Conservation (phyloP, 176 grass and related monocot species). For the Carex parvula region DNA sequence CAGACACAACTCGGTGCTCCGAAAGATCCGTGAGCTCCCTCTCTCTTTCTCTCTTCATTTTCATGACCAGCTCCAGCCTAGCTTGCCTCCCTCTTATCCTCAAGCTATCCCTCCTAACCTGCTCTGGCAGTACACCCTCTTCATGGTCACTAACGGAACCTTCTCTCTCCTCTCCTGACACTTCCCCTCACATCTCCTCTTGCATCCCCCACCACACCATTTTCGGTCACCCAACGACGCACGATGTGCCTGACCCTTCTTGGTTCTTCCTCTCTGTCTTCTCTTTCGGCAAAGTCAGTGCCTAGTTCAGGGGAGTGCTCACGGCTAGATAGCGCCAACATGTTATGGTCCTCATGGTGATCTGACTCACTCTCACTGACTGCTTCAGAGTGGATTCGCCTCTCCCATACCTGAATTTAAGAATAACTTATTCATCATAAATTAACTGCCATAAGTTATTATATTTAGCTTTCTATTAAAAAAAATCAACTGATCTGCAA, state of each 20-base stretch:
- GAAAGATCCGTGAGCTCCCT: constrained; percentile 65
- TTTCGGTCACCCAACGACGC: constrained; percentile 35
- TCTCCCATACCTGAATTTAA: constrained; percentile 19
- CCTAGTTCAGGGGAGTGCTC: constrained; percentile 62
- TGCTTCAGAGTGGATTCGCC: constrained; percentile 31
- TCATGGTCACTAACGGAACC: constrained; percentile 21
- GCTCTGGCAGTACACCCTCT: constrained; percentile 25
- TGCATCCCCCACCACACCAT: constrained; percentile 18
- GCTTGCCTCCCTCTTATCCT: constrained; percentile 86
- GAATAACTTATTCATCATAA: not conserved
- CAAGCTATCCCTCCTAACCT: constrained; percentile 41
- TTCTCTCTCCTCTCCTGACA: constrained; percentile 31
- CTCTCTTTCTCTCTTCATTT: constrained; percentile 82
- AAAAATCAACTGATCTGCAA: not conserved
- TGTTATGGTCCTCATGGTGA: constrained; percentile 12
- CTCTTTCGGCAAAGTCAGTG: constrained; percentile 26
- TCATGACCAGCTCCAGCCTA: constrained; percentile 80
- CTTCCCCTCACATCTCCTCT: constrained; percentile 29
- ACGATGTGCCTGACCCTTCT: constrained; percentile 34
- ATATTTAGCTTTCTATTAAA: not conserved
- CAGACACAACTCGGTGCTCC: constrained; percentile 60
- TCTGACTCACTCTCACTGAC: constrained; percentile 65
- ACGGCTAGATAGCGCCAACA: constrained; percentile 43
- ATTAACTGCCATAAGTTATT: not conserved
- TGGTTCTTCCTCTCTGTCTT: not conserved